Conservation (phyloP, 495 filamentous ascomycete species). For the Coniosporium apollinis region DNA sequence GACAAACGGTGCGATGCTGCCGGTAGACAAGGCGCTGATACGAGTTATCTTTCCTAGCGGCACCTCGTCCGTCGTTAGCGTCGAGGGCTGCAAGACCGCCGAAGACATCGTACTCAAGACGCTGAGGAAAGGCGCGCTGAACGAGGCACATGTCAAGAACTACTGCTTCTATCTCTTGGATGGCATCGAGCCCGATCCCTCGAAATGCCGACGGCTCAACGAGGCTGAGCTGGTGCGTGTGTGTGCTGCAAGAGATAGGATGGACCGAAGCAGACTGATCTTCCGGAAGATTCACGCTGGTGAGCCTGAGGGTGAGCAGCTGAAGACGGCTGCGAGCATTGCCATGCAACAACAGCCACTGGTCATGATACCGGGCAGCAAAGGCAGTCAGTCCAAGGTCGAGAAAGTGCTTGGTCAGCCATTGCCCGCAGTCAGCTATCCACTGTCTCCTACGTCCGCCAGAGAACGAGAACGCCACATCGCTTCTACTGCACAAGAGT, state of each 20-base stretch:
- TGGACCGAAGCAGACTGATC: slow-evolving; percentile 80
- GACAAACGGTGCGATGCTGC: slow-evolving; percentile 42
- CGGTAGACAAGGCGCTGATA: slow-evolving; percentile 64
- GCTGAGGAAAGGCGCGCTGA: slow-evolving; percentile 54
- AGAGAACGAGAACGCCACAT: slow-evolving; percentile 47
- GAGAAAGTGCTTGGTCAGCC: slow-evolving; percentile 71
- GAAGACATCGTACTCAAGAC: slow-evolving; percentile 82
- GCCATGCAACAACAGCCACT: slow-evolving; percentile 65
- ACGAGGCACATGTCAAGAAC: slow-evolving; percentile 27
- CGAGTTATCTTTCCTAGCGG: slow-evolving; percentile 73
- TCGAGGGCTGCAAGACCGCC: slow-evolving; percentile 72
- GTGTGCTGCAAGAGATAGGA: slow-evolving; percentile 51
- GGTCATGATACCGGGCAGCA: slow-evolving; percentile 44
- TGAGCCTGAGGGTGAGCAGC: slow-evolving; percentile 64
- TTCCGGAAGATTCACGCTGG: slow-evolving; percentile 75
- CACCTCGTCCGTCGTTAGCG: slow-evolving; percentile 76
- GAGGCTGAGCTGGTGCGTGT: slow-evolving; percentile 80
- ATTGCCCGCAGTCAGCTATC: slow-evolving; percentile 66
- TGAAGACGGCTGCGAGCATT: slow-evolving; percentile 66
- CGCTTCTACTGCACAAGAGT: slow-evolving; percentile 38
- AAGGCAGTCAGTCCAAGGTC: slow-evolving; percentile 57
- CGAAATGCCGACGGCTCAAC: slow-evolving; percentile 56
- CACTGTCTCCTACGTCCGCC: slow-evolving; percentile 51
- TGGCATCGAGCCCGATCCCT: slow-evolving; percentile 64
- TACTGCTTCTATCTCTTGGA: slow-evolving; percentile 41